These are phyloP conservation scores for Trichomonas gallinae DNA, from an alignment of 208 protist genomes.

Conservation along the genomic window DNA sequence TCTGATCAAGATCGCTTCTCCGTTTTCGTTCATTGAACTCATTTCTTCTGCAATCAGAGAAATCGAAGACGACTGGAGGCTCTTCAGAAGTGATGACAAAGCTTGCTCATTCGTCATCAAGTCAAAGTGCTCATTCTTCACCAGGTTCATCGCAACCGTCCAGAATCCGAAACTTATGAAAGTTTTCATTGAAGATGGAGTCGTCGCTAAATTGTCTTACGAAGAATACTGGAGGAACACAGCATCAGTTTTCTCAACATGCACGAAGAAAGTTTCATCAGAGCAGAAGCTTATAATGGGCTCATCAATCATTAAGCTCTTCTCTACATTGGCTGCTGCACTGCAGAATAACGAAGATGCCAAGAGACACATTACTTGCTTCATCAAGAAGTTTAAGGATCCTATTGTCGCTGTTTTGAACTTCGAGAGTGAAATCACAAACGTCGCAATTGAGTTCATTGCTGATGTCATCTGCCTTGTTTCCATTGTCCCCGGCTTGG, in stretches of 20 bases:
- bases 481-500: background rate
- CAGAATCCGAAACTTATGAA: background rate
- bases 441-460: background rate
- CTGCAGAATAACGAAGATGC: background rate
- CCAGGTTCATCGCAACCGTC: background rate
- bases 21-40: background rate
- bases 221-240: background rate
- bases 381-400: background rate
- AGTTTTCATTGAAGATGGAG: background rate
- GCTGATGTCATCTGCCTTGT: background rate
- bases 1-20: background rate
- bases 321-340: background rate
- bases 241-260: background rate
- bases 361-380: background rate
- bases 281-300: background rate
- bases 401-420: background rate
- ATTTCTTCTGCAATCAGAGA: background rate
- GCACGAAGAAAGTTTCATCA: background rate
- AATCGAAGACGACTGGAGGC: background rate
- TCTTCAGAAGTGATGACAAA: background rate
- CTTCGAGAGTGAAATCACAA: background rate
- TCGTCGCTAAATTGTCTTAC: background rate
- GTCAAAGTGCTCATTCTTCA: background rate
- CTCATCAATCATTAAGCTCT: background rate
- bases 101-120: background rate